Base-by-base conservation (phyloP, 1,284 basidiomycete species). In the Phellinidium pouzarii region DNA sequence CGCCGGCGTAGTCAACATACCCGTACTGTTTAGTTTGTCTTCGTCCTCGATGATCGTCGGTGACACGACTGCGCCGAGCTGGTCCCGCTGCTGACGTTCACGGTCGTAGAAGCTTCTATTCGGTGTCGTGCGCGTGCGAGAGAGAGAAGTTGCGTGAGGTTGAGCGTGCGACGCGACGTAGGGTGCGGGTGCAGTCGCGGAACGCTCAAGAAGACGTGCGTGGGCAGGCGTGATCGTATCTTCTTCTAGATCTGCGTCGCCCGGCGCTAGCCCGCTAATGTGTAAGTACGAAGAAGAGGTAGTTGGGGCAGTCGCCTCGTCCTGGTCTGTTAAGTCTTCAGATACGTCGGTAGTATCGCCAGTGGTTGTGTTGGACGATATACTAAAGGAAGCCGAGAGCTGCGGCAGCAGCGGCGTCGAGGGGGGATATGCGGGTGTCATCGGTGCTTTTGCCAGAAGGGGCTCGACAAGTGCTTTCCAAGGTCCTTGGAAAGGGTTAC, bases 381-480 rank as follows among this genome's bases (percentile, higher is more conserved):
- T 53, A 52, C 66, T 59, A 17, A 68, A 59, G 36, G 71, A 72
- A 40, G 77, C 71, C 37, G 80, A 78, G 27, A 68, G 68, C 38
- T 74, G 67, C 41, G 80, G 76, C 53, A 81, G 72, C 42, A 75
- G 74, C 29, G 84, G 82, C 1, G 82, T 84, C 19, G 82, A 82
- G 25, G 78, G 80, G 45, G 80, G 80, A 68, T 81, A 84, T n/a
- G 73, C 65, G 26, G 83, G 82, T 1, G 77, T 76, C 62, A 76
- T 68, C 29, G 82, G 80, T 20, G 67, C 64, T 65, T 80, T 85
- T 49, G 82, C 75, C 19, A 89, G 71, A 44, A 91, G 68, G 3
- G 93, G 92, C 54, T 88, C 86, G 23, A 96, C 84, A 51, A 99
- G 76, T 27, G 86, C 83, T 62, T 83, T 81, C 93, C 94, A 97